These are phyloP conservation scores for Nothophytophthora sp. DNA, from an alignment of 352 stramenopile genomes.

Conservation along the genomic window DNA sequence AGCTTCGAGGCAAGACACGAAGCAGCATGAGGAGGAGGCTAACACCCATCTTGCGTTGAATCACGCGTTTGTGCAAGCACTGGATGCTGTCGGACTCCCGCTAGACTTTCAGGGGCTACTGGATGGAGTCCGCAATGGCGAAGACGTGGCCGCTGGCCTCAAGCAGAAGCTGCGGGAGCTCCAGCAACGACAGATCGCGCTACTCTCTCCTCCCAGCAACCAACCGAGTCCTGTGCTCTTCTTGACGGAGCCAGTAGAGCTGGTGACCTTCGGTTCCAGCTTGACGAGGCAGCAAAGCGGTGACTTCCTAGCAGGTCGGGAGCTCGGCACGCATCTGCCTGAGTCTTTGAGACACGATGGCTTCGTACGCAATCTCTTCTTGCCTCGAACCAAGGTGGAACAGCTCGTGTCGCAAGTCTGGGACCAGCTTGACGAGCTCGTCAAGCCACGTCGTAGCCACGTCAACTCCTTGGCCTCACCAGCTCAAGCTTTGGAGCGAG, in stretches of 20 bases:
- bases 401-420: slow-evolving; percentile 55
- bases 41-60: slow-evolving; percentile 22
- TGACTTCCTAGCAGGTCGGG: slow-evolving; percentile 45
- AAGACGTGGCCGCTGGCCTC: slow-evolving; percentile 9
- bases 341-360: slow-evolving; percentile 63
- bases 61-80: slow-evolving; percentile 31
- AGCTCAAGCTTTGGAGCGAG: too few species aligned
- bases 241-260: slow-evolving; percentile 55
- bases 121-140: slow-evolving; percentile 10
- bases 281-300: slow-evolving; percentile 1
- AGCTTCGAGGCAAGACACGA: neutral
- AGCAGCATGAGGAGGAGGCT: slow-evolving; percentile 7
- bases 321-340: slow-evolving; percentile 34
- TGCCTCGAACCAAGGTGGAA: slow-evolving; percentile 43
- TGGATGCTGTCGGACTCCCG: slow-evolving; percentile 33
- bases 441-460: slow-evolving; percentile 43
- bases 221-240: slow-evolving; percentile 22
- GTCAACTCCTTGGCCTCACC: too few species aligned
- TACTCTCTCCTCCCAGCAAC: neutral
- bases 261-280: neutral
- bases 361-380: slow-evolving; percentile 61
- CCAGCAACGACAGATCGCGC: slow-evolving; percentile 20
- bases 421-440: slow-evolving; percentile 59
- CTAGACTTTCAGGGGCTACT: slow-evolving; percentile 35
- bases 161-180: slow-evolving; percentile 26